Conservation (phyloP, 2,329 filamentous ascomycete species). For the Ceratocystis ficicola region DNA sequence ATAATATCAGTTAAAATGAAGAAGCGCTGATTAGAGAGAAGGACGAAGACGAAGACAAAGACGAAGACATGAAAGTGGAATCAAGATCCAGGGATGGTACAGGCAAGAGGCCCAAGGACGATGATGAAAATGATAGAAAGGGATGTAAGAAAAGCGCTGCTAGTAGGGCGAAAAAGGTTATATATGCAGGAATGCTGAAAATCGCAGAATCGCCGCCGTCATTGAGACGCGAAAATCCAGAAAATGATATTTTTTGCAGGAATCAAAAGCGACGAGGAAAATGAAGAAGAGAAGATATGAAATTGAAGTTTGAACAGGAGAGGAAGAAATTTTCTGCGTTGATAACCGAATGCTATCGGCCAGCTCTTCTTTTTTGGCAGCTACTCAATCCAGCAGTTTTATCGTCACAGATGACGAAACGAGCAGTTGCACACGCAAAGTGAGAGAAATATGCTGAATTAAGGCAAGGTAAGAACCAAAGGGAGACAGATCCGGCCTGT, state of each 20-base stretch:
- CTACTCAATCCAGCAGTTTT: neutral
- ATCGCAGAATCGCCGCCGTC: neutral
- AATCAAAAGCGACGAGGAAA: neutral
- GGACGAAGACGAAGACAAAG: neutral
- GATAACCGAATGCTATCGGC: neutral
- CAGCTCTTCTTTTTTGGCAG: neutral
- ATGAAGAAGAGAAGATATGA: neutral
- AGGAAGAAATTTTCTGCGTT: neutral
- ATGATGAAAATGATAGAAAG: constrained; percentile 1
- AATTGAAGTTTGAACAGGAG: neutral
- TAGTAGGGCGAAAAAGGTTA: neutral
- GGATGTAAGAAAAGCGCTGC: neutral
- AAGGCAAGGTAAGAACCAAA: neutral
- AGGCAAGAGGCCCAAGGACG: neutral
- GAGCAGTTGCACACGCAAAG: neutral
- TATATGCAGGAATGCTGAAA: neutral
- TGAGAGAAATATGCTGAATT: neutral
- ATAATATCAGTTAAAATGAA: neutral
- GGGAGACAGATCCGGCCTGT: neutral
- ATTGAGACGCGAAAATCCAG: neutral
- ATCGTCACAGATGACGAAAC: neutral
- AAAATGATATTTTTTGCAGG: neutral
- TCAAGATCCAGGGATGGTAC: neutral
- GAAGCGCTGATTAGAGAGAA: neutral
- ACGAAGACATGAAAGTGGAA: neutral